Conservation (phyloP, 352 stramenopile species). For the Pythium aphanidermatum region DNA sequence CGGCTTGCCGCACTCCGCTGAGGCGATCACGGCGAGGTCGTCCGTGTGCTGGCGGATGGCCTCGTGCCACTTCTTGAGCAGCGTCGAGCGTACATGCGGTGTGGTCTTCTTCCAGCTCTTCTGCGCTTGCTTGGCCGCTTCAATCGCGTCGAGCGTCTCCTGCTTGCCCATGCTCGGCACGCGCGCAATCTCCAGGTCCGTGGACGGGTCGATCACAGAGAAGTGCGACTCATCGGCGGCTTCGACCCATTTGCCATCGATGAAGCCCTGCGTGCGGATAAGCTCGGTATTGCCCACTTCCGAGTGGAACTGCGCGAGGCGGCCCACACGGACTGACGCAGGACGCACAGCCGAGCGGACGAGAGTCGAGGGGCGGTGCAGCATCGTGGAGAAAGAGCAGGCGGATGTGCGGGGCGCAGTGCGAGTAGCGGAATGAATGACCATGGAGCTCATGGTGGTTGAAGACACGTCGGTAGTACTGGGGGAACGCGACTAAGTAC, state of each 20-base stretch:
- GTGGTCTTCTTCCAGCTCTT: slow-evolving; percentile 68
- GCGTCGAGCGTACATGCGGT: slow-evolving; percentile 41
- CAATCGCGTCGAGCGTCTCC: slow-evolving; percentile 74
- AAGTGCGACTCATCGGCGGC: slow-evolving; percentile 49
- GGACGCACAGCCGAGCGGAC: slow-evolving; percentile 2
- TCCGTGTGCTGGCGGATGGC: slow-evolving; percentile 62
- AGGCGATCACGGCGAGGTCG: slow-evolving; percentile 92
- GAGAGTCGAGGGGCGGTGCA: slow-evolving; percentile 22
- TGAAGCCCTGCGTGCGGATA: slow-evolving; percentile 70
- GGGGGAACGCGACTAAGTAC: too few species aligned
- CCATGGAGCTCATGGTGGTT: too few species aligned
- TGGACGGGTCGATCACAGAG: slow-evolving; percentile 69
- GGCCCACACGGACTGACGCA: not conserved
- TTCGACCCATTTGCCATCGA: slow-evolving; percentile 74
- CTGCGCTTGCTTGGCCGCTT: slow-evolving; percentile 52
- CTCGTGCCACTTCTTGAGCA: slow-evolving; percentile 81
- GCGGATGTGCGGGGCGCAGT: slow-evolving; percentile 10
- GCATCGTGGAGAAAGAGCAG: slow-evolving; percentile 9
- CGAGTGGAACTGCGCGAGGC: slow-evolving; percentile 30
- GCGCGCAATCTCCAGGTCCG: slow-evolving; percentile 57
- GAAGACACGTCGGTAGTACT: too few species aligned
- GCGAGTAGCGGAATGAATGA: slow-evolving; percentile 26
- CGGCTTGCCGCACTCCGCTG: slow-evolving; percentile 96
- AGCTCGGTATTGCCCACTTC: slow-evolving; percentile 58
- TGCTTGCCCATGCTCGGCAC: slow-evolving; percentile 62